Evolutionary conservation across 2,329 filamentous ascomycete species (phyloP).

Genomic region (Fusarium nodosum): DNA sequence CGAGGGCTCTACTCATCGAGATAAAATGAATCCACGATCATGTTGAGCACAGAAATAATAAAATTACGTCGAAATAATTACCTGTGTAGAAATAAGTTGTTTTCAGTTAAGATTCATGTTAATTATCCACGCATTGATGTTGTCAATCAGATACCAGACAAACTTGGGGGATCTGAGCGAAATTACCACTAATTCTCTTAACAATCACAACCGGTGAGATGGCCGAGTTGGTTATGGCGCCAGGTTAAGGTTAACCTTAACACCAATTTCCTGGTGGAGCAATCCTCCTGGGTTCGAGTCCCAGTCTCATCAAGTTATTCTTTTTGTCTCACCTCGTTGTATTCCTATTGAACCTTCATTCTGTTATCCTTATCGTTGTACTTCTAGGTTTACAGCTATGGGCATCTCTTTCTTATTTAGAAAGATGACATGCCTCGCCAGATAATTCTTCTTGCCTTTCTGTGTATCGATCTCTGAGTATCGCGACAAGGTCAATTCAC

Average conservation of each 20-base stretch:
- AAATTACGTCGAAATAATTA: background rate
- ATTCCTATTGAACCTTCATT: too few relatives aligned
- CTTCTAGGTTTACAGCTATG: too few relatives aligned
- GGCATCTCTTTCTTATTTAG: too few relatives aligned
- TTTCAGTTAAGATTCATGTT: background rate
- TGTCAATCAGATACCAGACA: too few relatives aligned
- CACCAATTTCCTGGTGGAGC: constrained; percentile 52
- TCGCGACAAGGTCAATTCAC: too few relatives aligned
- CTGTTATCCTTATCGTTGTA: too few relatives aligned
- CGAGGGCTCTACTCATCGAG: background rate
- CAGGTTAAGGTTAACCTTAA: constrained; percentile 55
- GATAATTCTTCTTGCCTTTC: constrained; percentile 8
- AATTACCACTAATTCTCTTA: accelerated
- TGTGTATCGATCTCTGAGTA: accelerated
- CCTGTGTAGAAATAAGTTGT: background rate
- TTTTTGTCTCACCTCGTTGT: too few relatives aligned
- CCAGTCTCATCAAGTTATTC: constrained; percentile 50
- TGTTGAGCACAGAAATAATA: accelerated
- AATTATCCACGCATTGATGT: background rate
- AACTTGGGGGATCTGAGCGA: accelerated
- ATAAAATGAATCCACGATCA: background rate
- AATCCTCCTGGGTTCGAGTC: constrained; percentile 57
- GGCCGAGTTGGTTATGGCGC: constrained; percentile 56
- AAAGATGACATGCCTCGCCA: too few relatives aligned
- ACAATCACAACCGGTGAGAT: constrained; percentile 48